Base-by-base conservation (phyloP, 2,329 filamentous ascomycete genomes). In the Penicillium sp. region DNA sequence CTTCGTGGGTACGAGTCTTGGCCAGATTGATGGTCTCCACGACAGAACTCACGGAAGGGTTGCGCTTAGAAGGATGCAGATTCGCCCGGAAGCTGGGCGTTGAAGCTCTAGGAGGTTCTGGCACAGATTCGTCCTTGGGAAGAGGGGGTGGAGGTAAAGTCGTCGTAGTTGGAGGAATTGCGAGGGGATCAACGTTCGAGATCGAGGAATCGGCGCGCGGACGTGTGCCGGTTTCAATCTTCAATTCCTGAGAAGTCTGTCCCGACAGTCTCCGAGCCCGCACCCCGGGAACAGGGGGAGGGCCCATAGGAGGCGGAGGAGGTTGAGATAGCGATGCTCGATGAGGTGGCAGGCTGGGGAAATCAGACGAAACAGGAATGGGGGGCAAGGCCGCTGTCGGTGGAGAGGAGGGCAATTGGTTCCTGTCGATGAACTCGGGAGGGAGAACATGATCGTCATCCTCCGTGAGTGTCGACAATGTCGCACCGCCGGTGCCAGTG, bases 191-290 rank as follows among this genome's bases (percentile, higher is more conserved):
- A 37, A 70, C 67, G 22, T 59, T 68, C 35, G 70, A 68, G 39
- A 62, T 54, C 54, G 65, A 64, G 50, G 65, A 61, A 52, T 66
- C 58, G 41, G 69, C 36, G 40, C 66, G 61, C 54, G 69, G 71
- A 66, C 67, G 71, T 63, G 75, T 52, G 73, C 77, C 78, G 11
- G 92, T 97, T 74, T 97, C 91, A 56, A 98, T 97, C 77, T 92
- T 96, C 52, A 98, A 80, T 69, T 93, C 90, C 72, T 90, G 93
- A 14, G 85, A 79, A 67, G 91, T 91, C 67, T 91, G 88, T 7
- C 89, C 90, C 3, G 93, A 96, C 35, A 96, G 78, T 61, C 93
- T 85, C 60, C 93, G 85, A 66, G 84, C 91, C 54, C 91, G 85
- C 53, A 96, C 90, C 41, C 87, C 82, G 57, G 75, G 75, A 22